Evolutionary conservation across 1,284 basidiomycete species (phyloP).

Genomic region (Marasmius sp.): DNA sequence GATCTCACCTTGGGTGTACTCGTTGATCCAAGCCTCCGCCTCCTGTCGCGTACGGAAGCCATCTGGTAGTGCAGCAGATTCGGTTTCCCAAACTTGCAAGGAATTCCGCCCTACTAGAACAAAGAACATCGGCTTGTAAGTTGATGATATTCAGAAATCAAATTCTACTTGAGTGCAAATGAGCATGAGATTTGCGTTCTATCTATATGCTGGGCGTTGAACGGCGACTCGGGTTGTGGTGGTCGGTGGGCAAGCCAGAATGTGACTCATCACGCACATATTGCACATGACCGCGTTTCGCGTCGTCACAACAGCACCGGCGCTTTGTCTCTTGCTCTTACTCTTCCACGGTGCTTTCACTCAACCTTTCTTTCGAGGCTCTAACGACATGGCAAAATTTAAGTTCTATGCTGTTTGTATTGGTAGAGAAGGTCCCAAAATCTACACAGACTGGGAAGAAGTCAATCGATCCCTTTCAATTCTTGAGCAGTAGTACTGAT

Average conservation of each 20-base stretch:
- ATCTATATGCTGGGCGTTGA: not conserved
- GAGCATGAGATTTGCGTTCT: not conserved
- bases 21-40: conserved; percentile 6
- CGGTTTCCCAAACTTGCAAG: not conserved
- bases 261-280: not conserved
- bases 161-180: not conserved
- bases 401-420: conserved; percentile 60
- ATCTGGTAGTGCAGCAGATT: not conserved
- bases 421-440: conserved; percentile 50
- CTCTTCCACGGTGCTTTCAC: not conserved
- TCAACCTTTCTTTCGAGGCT: conserved; percentile 23
- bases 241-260: not conserved
- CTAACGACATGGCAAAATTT: conserved; percentile 29
- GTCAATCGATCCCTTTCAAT: conserved; percentile 27
- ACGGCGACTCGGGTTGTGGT: not conserved
- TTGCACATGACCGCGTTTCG: not conserved
- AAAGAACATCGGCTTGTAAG: not conserved
- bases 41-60: conserved; percentile 1
- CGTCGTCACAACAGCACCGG: not conserved
- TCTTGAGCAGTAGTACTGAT: not conserved
- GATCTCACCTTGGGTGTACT: not conserved
- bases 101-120: not conserved
- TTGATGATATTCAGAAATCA: not conserved
- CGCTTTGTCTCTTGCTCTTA: not conserved
- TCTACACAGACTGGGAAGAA: conserved; percentile 58